Conservation (phyloP, 495 filamentous ascomycete genomes). For the Annulohypoxylon nitens region DNA sequence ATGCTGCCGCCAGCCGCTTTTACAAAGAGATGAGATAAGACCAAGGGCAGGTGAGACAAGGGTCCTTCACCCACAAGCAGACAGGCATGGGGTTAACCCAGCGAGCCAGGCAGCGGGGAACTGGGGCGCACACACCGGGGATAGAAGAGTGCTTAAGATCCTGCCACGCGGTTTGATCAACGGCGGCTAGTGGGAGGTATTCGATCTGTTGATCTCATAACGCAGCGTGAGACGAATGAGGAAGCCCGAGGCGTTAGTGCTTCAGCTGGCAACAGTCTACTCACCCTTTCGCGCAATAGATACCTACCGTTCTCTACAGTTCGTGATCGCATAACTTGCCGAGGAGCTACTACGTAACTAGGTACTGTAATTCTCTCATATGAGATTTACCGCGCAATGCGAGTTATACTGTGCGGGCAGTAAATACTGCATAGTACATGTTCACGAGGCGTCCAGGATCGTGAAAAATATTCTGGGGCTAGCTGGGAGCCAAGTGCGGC, state of each 20-base stretch:
- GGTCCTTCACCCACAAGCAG: conserved; percentile 46
- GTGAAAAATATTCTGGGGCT: conserved; percentile 22
- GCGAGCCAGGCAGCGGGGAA: conserved; percentile 48
- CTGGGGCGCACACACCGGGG: conserved; percentile 46
- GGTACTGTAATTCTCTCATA: conserved; percentile 13
- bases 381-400: conserved; percentile 24
- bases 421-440: background rate
- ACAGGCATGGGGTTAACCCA: conserved; percentile 46
- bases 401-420: conserved; percentile 29
- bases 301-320: conserved; percentile 12
- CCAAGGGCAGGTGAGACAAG: conserved; percentile 38
- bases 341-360: conserved; percentile 17
- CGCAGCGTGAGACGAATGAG: conserved; percentile 39
- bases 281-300: conserved; percentile 7
- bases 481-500: conserved; percentile 24
- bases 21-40: conserved; percentile 38
- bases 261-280: conserved; percentile 19
- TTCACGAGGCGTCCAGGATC: conserved; percentile 22
- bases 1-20: conserved; percentile 19
- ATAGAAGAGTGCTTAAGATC: conserved; percentile 41
- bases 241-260: conserved; percentile 30
- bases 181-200: conserved; percentile 47
- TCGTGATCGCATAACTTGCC: conserved; percentile 25
- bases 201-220: conserved; percentile 50
- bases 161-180: conserved; percentile 48